A percentile compares a stretch with the other conserved stretches of the same genome.
phyloP scores from a whole-genome alignment of 192 early-diverging fungal genomes.

The Dispira parvispora region DNA sequence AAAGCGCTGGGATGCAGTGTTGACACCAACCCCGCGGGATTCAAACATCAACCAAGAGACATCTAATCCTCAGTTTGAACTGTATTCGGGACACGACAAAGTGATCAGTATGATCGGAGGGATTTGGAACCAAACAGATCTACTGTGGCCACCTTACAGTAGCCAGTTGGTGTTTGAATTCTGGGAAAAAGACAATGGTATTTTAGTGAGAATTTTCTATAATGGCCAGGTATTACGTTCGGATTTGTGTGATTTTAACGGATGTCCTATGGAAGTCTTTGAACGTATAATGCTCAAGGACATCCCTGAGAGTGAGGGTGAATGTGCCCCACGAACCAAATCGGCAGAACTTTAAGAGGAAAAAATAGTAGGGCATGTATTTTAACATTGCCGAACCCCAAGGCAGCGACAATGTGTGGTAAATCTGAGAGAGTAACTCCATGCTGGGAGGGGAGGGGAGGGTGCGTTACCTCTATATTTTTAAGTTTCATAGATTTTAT shows the following conservation, averaged over 20 bases:
- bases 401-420: no score
- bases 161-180: not conserved
- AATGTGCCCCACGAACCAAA: not conserved
- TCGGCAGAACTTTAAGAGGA: no score
- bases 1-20: not conserved
- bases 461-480: no score
- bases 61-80: not conserved
- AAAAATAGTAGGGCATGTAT: no score
- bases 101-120: not conserved
- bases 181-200: not conserved
- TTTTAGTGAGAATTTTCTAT: not conserved
- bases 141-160: not conserved
- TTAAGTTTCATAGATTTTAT: no score
- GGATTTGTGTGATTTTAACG: not conserved
- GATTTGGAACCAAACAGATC: not conserved
- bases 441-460: no score
- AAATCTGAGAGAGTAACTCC: no score
- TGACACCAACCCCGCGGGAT: not conserved
- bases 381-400: no score
- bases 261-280: not conserved
- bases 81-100: not conserved
- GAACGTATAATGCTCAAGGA: not conserved
- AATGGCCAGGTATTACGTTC: not conserved
- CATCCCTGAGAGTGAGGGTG: not conserved
- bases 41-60: not conserved